These are phyloP conservation scores for Colletotrichum costaricense DNA, from an alignment of 2,329 filamentous ascomycete species.

Conservation along the genomic window DNA sequence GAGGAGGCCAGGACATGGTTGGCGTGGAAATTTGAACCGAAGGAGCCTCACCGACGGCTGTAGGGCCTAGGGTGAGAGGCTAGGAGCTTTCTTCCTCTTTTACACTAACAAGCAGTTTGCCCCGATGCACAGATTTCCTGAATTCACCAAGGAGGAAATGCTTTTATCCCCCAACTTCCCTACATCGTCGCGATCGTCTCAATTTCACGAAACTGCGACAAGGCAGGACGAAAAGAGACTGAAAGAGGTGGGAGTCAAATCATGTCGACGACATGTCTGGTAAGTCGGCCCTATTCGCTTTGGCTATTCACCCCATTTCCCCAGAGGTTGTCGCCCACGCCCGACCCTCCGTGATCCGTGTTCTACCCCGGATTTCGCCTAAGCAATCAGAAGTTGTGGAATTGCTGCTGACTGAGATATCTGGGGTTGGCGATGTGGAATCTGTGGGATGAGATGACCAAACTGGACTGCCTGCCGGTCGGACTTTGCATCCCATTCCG, in stretches of 20 bases:
- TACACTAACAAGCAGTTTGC: background rate
- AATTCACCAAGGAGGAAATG: constrained; percentile 18
- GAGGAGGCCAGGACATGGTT: background rate
- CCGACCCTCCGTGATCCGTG: background rate
- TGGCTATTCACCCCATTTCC: background rate
- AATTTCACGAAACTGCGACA: background rate
- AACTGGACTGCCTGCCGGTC: background rate
- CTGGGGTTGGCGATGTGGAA: constrained; percentile 7
- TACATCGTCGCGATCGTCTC: constrained; percentile 1
- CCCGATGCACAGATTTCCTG: constrained; percentile 21
- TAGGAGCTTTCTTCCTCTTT: constrained; percentile 13
- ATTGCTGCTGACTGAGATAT: background rate
- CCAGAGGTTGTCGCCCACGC: background rate
- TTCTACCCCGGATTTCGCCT: constrained; percentile 11
- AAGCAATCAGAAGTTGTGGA: background rate
- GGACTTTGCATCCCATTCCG: background rate
- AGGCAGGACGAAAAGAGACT: background rate
- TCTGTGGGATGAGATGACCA: background rate
- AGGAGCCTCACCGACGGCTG: background rate
- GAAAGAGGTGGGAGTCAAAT: background rate
- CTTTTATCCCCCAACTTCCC: constrained; percentile 2
- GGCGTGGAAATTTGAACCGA: constrained; percentile 12
- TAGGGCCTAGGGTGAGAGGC: background rate
- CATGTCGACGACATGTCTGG: constrained; percentile 32
- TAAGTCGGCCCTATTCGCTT: background rate